A percentile compares a stretch with the other conserved stretches of the same genome.
Evolutionary conservation across 306 rosid species (phyloP).

Genomic region (Boehmeria nivea): DNA sequence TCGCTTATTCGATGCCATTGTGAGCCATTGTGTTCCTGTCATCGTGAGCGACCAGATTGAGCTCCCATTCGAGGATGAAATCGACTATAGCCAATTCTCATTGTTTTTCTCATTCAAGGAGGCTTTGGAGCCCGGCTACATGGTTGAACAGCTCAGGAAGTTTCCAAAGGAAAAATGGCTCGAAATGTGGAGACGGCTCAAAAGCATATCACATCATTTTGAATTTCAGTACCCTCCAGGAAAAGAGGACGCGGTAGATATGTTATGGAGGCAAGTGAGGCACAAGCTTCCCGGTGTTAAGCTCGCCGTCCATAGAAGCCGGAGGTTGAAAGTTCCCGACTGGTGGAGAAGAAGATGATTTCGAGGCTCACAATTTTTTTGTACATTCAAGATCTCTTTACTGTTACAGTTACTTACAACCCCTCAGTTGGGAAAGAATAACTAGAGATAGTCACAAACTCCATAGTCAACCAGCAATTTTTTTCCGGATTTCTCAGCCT

Average conservation of each 20-base stretch:
- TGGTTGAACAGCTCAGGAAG: constrained; percentile 63
- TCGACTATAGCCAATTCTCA: constrained; percentile 75
- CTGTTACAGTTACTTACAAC: constrained; percentile 16
- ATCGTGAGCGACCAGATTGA: constrained; percentile 94
- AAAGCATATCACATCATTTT: constrained; percentile 63
- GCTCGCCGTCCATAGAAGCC: constrained; percentile 64
- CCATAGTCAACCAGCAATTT: constrained; percentile 15
- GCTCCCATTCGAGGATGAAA: constrained; percentile 93
- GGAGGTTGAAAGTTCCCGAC: constrained; percentile 80
- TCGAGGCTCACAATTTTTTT: constrained; percentile 11
- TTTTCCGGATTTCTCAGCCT: constrained; percentile 16
- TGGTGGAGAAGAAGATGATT: constrained; percentile 77
- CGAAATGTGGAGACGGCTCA: constrained; percentile 82
- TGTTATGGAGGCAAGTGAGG: constrained; percentile 94
- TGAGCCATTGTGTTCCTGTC: constrained; percentile 94
- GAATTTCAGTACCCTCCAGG: constrained; percentile 85
- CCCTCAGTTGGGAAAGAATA: constrained; percentile 26
- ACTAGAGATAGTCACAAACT: constrained; percentile 5
- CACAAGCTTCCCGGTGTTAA: constrained; percentile 76
- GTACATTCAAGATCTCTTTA: constrained; percentile 39
- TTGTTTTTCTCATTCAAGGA: constrained; percentile 85
- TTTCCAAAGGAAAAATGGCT: constrained; percentile 77
- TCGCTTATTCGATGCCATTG: constrained; percentile 94
- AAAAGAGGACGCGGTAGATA: constrained; percentile 79
- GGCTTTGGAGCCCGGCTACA: constrained; percentile 73